Percentiles rank a stretch among this genome's conserved stretches.
phyloP scores from a whole-genome alignment of 805 yeast genomes.

The Barnettozyma californica region DNA sequence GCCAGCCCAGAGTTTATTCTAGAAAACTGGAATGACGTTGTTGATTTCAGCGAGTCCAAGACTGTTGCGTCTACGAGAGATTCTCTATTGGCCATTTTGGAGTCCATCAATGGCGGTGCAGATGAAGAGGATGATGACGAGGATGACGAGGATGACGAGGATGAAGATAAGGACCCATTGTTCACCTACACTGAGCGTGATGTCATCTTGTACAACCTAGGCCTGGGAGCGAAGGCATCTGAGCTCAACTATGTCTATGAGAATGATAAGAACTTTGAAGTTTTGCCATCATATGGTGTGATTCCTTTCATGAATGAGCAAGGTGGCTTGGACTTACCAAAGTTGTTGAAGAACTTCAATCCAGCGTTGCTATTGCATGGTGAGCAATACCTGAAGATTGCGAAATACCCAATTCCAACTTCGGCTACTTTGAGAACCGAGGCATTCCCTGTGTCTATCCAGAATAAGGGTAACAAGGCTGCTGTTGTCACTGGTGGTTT shows the following conservation, averaged over 20 bases:
- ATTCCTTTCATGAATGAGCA: constrained; percentile 73
- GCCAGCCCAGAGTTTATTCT: constrained; percentile 64
- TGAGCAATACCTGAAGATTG: constrained; percentile 82
- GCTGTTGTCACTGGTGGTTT: constrained; percentile 67
- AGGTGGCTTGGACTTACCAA: constrained; percentile 51
- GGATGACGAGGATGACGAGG: no score
- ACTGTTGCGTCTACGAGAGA: constrained; percentile 64
- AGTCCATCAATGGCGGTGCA: constrained; percentile 46
- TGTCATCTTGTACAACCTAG: constrained; percentile 79
- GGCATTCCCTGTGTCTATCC: constrained; percentile 62
- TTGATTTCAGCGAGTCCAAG: constrained; percentile 53
- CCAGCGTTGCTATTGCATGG: constrained; percentile 91
- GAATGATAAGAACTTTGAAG: constrained; percentile 70
- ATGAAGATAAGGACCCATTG: constrained; percentile 37
- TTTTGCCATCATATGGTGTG: constrained; percentile 85
- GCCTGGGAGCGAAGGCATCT: constrained; percentile 75
- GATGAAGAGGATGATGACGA: constrained; percentile 39
- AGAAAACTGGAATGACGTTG: constrained; percentile 60
- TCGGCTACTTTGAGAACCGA: constrained; percentile 58
- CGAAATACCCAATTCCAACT: constrained; percentile 74
- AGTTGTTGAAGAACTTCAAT: constrained; percentile 73
- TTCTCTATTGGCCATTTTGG: constrained; percentile 72
- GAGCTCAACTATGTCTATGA: constrained; percentile 82
- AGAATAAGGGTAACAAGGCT: constrained; percentile 85
- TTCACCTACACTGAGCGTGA: constrained; percentile 63